These are phyloP conservation scores for Hymenochaete sp. DNA, from an alignment of 1,284 basidiomycete genomes.

Conservation along the genomic window DNA sequence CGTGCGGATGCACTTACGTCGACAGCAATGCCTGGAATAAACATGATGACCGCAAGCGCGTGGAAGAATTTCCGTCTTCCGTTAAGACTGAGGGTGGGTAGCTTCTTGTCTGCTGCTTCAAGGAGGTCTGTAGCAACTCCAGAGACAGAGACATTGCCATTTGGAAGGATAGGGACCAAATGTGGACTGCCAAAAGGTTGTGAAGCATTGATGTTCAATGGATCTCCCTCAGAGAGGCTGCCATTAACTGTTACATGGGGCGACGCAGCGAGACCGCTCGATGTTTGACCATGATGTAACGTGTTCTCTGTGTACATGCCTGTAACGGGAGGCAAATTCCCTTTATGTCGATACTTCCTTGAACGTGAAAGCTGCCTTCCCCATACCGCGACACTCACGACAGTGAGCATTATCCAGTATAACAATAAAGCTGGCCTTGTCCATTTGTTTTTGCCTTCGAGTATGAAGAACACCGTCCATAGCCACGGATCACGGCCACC, in stretches of 20 bases:
- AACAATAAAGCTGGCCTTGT: constrained; percentile 70
- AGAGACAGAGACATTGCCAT: constrained; percentile 46
- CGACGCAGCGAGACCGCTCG: constrained; percentile 1
- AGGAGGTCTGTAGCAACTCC: constrained; percentile 73
- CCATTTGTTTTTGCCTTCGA: constrained; percentile 74
- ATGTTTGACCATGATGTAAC: background rate
- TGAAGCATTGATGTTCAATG: constrained; percentile 20
- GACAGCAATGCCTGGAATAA: constrained; percentile 84
- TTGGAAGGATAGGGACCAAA: constrained; percentile 43
- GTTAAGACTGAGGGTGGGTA: constrained; percentile 87
- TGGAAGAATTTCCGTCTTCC: constrained; percentile 98
- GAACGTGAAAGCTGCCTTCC: constrained; percentile 77
- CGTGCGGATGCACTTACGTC: constrained; percentile 59
- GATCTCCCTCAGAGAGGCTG: background rate
- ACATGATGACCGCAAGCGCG: constrained; percentile 91
- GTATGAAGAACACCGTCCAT: constrained; percentile 71
- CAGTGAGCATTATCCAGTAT: constrained; percentile 81
- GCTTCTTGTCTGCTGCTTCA: constrained; percentile 80
- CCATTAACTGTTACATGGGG: background rate
- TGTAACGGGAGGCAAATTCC: constrained; percentile 1
- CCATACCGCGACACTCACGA: constrained; percentile 88
- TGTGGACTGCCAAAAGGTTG: constrained; percentile 34
- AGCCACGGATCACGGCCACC: constrained; percentile 82
- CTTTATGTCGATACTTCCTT: constrained; percentile 44
- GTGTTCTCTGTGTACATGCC: constrained; percentile 3